phyloP scores from a whole-genome alignment of 1,284 basidiomycete genomes.

The Earliella scabrosa region DNA sequence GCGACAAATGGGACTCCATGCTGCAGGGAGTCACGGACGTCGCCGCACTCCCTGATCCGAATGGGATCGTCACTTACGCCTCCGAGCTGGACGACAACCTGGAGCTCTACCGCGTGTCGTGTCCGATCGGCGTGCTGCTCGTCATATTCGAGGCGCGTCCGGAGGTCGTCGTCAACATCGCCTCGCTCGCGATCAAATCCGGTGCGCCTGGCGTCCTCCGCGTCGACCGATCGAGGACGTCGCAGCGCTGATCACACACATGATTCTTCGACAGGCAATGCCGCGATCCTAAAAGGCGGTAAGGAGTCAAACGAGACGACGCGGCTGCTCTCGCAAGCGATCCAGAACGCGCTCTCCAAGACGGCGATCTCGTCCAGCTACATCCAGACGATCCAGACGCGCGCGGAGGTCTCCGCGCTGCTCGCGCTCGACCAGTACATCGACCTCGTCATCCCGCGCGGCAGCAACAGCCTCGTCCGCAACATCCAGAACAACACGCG shows the following conservation, averaged over 20 bases:
- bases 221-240: not conserved
- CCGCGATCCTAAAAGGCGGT: slow-evolving; percentile 96
- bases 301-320: slow-evolving; percentile 90
- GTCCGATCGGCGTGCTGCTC: slow-evolving; percentile 95
- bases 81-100: slow-evolving; percentile 85
- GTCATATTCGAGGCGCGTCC: slow-evolving; percentile 99
- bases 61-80: slow-evolving; percentile 88
- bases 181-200: slow-evolving; percentile 94
- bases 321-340: slow-evolving; percentile 75
- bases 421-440: slow-evolving; percentile 91
- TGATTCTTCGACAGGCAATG: slow-evolving; percentile 73
- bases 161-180: slow-evolving; percentile 98
- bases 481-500: slow-evolving; percentile 90
- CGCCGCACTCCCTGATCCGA: slow-evolving; percentile 84
- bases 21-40: slow-evolving; percentile 91
- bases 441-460: slow-evolving; percentile 96
- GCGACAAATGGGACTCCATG: slow-evolving; percentile 95
- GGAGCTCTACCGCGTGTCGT: slow-evolving; percentile 93
- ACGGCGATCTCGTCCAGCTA: slow-evolving; percentile 81
- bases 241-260: not conserved
- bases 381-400: slow-evolving; percentile 91
- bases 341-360: slow-evolving; percentile 76
- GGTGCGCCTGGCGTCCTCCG: too few species aligned
- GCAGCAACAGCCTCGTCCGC: slow-evolving; percentile 89
- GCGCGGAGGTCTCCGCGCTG: slow-evolving; percentile 89